phyloP scores from a whole-genome alignment of 768 basidiomycete genomes.

The Dacryopinax primogenitus region DNA sequence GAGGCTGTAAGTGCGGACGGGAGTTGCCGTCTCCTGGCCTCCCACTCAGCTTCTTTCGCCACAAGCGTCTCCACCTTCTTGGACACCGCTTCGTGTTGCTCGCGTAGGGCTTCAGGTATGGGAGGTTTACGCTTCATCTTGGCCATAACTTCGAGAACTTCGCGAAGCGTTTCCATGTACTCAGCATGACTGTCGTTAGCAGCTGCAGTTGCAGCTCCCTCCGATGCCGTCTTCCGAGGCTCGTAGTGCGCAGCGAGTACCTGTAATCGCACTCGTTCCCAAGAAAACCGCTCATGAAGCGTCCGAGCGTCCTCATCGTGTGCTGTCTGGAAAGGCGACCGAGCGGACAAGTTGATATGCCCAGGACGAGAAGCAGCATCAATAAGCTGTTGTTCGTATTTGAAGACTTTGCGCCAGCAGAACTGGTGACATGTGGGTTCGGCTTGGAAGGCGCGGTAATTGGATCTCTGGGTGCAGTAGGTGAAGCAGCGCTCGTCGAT shows the following conservation, averaged over 20 bases:
- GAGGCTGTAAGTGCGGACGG: neutral
- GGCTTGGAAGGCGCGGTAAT: neutral
- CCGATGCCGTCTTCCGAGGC: neutral
- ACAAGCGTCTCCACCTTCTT: neutral
- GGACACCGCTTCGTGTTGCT: neutral
- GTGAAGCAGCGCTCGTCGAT: constrained; percentile 2
- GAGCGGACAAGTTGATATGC: neutral
- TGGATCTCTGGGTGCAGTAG: neutral
- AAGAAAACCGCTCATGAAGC: neutral
- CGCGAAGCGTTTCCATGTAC: neutral
- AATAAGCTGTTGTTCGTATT: neutral
- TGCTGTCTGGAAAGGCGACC: neutral
- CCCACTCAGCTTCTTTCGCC: neutral
- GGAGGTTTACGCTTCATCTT: neutral
- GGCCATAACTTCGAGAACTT: neutral
- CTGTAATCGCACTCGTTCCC: neutral
- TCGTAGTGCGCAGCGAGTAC: neutral
- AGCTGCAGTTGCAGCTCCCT: neutral
- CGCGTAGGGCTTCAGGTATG: neutral
- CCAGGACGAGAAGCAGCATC: neutral
- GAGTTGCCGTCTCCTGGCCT: neutral
- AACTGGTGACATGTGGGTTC: neutral
- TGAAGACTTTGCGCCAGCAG: neutral
- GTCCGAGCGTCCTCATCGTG: neutral
- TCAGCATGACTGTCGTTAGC: neutral